Evolutionary conservation across 2,329 filamentous ascomycete genomes (phyloP).

Genomic region (Bipolaris cookei): DNA sequence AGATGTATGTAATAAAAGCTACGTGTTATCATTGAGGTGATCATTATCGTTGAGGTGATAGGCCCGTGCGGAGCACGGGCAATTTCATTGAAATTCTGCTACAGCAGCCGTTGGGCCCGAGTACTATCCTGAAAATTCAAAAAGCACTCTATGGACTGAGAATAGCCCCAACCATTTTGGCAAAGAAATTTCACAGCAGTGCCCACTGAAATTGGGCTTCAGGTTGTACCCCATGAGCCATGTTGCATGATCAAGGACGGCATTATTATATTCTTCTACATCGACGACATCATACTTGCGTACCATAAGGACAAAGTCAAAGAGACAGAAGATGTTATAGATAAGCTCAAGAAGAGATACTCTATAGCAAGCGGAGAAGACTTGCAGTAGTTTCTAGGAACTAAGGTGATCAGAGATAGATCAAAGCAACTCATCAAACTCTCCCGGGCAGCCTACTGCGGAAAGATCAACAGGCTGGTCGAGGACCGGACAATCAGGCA

Average conservation of each 20-base stretch:
- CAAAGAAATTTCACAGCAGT: conserved; percentile 1
- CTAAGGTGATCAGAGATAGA: not conserved
- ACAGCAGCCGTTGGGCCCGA: too few species aligned
- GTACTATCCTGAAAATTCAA: not conserved
- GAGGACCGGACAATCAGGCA: too few species aligned
- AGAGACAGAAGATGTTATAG: not conserved
- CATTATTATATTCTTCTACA: too few species aligned
- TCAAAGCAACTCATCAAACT: not conserved
- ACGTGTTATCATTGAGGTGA: too few species aligned
- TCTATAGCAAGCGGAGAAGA: conserved; percentile 1
- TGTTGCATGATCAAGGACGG: conserved; percentile 14
- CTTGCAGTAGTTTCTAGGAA: conserved; percentile 17
- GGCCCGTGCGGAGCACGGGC: too few species aligned
- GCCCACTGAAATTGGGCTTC: conserved; percentile 1
- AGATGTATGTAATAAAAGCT: too few species aligned
- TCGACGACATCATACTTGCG: conserved; percentile 15
- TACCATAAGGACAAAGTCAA: not conserved
- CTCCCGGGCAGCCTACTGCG: not conserved
- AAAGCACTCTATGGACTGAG: not conserved
- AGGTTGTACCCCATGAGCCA: conserved; percentile 9
- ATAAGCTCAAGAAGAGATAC: conserved; percentile 2
- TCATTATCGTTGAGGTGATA: too few species aligned
- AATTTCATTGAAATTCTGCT: too few species aligned
- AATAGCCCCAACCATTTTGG: not conserved
- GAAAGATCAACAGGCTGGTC: not conserved